phyloP scores from a whole-genome alignment of 257 asterid genomes.

The Salvia hispanica region DNA sequence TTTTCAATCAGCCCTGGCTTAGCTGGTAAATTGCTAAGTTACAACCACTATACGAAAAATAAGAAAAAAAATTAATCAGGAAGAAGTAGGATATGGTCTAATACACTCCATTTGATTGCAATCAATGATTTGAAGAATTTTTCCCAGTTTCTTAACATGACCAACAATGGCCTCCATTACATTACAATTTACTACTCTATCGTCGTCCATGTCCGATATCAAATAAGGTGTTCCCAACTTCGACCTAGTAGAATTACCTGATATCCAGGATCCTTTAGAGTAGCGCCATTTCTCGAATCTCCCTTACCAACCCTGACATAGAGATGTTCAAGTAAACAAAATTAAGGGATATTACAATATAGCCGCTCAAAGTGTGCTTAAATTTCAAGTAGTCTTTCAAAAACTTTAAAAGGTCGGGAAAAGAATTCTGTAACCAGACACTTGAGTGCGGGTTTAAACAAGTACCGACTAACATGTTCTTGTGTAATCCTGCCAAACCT shows the following conservation, averaged over 20 bases:
- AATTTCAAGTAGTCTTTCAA: not conserved
- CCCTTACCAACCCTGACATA: not conserved
- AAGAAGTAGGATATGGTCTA: too few relatives aligned
- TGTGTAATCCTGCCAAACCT: not conserved
- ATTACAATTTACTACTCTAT: not conserved
- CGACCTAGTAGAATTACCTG: not conserved
- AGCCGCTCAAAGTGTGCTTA: not conserved
- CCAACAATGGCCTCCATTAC: not conserved
- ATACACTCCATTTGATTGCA: too few relatives aligned
- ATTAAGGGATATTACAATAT: not conserved
- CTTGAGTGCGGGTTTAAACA: too few relatives aligned
- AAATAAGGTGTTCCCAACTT: not conserved
- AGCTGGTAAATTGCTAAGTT: too few relatives aligned
- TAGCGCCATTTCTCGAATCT: not conserved
- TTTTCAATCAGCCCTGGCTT: not conserved
- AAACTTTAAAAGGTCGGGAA: not conserved
- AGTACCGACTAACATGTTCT: too few relatives aligned
- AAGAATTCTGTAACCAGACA: not conserved
- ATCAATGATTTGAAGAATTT: too few relatives aligned
- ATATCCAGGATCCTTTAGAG: not conserved
- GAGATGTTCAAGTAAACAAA: not conserved
- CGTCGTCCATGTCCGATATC: not conserved
- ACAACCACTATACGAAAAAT: too few relatives aligned
- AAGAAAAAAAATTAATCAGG: too few relatives aligned
- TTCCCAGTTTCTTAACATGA: not conserved